phyloP scores from a whole-genome alignment of 108 stramenopile species.

The Tribonema minus region DNA sequence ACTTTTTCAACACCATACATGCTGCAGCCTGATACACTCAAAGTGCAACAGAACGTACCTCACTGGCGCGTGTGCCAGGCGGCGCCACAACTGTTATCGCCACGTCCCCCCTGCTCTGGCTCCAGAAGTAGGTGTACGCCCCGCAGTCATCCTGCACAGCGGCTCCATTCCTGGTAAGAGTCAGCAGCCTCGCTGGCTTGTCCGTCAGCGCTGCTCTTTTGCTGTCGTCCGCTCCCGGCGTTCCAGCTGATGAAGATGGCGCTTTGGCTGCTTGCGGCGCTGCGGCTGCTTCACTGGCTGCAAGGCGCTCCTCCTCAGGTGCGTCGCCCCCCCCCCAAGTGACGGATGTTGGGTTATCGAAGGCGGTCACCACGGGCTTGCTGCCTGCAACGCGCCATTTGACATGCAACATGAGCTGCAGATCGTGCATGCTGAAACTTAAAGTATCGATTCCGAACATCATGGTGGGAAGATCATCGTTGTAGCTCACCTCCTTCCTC shows the following conservation, averaged over 20 bases:
- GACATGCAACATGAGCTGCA: not conserved
- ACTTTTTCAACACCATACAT: no score
- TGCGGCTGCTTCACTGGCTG: not conserved
- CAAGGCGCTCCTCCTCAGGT: not conserved
- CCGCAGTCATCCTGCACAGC: not conserved
- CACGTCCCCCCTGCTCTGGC: slow-evolving; percentile 26
- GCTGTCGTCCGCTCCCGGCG: not conserved
- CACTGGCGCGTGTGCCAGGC: slow-evolving; percentile 6
- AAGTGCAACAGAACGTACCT: no score
- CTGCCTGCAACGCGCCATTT: not conserved
- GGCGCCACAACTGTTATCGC: slow-evolving; percentile 12
- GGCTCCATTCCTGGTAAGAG: not conserved
- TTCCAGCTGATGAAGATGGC: not conserved
- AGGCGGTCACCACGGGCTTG: slow-evolving; percentile 11
- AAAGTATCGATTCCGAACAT: no score
- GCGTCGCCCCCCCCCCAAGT: slow-evolving; percentile 13
- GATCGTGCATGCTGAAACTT: no score
- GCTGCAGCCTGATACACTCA: no score
- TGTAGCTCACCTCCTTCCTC: no score
- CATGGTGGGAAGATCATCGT: no score
- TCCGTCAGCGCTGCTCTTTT: not conserved
- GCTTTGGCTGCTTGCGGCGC: not conserved
- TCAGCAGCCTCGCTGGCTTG: not conserved
- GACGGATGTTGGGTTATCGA: slow-evolving; percentile 25
- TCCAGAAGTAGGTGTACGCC: slow-evolving; percentile 8